Conservation (phyloP, 345 rosid genomes). For the Capsella bursapastoris region DNA sequence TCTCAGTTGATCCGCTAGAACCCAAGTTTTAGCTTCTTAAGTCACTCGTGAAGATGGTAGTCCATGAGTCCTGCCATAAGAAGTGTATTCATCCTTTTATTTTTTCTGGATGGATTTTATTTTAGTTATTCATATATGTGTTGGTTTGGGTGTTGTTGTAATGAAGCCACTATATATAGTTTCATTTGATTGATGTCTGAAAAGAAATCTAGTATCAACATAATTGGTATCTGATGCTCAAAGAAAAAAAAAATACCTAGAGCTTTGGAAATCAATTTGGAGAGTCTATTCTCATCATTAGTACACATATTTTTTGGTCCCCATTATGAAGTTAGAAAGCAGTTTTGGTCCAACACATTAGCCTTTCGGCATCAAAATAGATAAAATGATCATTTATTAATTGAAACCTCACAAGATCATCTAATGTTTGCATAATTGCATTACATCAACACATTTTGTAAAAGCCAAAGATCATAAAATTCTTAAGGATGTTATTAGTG, state of each 20-base stretch:
- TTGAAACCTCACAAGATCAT: background rate
- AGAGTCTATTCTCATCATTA: background rate
- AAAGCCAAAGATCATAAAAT: background rate
- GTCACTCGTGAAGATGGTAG: slow-evolving; percentile 68
- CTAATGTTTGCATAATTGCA: background rate
- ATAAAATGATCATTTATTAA: background rate
- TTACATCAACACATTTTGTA: slow-evolving; percentile 13
- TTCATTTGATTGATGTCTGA: background rate
- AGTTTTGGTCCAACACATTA: background rate
- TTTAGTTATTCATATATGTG: background rate
- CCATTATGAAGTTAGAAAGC: too few relatives aligned
- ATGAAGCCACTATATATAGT: too few relatives aligned
- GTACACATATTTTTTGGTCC: background rate
- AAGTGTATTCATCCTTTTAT: background rate
- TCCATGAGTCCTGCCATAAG: background rate
- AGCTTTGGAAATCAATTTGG: background rate
- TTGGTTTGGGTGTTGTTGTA: background rate
- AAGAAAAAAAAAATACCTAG: background rate
- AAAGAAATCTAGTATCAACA: too few relatives aligned
- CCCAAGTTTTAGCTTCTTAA: slow-evolving; percentile 84
- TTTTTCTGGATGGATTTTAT: background rate
- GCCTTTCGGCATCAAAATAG: background rate
- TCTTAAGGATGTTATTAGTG: background rate
- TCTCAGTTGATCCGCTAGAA: slow-evolving; percentile 81
- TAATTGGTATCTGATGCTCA: background rate